Conservation (phyloP, 306 rosid species). For the Chamaecrista fasciculata region DNA sequence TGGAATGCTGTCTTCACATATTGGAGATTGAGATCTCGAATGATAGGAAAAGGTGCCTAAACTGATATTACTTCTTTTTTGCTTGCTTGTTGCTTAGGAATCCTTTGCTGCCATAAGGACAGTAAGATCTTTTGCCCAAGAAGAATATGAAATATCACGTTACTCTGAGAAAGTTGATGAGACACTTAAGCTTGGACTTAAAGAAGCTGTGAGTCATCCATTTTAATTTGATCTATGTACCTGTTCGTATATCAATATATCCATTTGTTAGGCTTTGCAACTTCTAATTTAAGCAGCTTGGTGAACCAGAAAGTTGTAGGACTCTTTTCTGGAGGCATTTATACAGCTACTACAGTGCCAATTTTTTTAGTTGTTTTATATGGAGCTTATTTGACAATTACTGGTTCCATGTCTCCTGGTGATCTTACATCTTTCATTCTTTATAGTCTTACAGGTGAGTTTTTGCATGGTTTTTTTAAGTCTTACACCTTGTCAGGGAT, state of each 20-base stretch:
- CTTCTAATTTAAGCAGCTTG: conserved; percentile 23
- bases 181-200: conserved; percentile 68
- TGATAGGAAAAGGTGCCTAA: conserved; percentile 1
- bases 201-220: conserved; percentile 68
- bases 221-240: conserved; percentile 6
- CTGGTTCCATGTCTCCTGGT: conserved; percentile 66
- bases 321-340: conserved; percentile 73
- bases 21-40: neutral
- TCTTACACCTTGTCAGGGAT: neutral
- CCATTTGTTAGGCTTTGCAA: conserved; percentile 14
- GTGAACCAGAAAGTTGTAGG: conserved; percentile 65
- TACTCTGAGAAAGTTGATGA: conserved; percentile 79
- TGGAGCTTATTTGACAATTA: conserved; percentile 77
- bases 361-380: conserved; percentile 66
- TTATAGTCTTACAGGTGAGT: conserved; percentile 77
- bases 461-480: conserved; percentile 1
- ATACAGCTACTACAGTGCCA: conserved; percentile 61
- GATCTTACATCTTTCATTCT: conserved; percentile 83
- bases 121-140: conserved; percentile 81
- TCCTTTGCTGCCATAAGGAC: conserved; percentile 83
- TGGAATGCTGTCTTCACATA: neutral
- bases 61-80: conserved; percentile 20
- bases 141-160: conserved; percentile 55
- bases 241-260: neutral
- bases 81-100: conserved; percentile 42